A percentile compares a stretch with the other conserved stretches of the same genome.
These are phyloP conservation scores for Nannizzia gypsea DNA, from an alignment of 2,329 filamentous ascomycete species.

Conservation along the genomic window DNA sequence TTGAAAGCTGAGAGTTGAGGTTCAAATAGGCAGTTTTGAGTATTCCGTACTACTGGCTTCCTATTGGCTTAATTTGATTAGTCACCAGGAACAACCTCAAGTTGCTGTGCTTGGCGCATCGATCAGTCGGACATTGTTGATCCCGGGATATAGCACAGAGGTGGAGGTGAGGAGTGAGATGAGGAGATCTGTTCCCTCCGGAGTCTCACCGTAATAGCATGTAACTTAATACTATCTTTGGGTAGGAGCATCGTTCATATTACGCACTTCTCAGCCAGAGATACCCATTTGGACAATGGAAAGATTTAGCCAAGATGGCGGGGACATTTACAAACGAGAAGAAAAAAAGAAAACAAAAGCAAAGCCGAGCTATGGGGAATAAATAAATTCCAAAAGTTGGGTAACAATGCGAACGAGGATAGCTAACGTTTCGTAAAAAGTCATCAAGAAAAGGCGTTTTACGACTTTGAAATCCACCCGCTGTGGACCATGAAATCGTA, in stretches of 20 bases:
- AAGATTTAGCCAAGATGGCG: neutral
- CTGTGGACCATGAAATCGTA: conserved; percentile 92
- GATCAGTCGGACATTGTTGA: neutral
- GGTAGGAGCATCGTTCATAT: neutral
- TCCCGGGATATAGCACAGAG: neutral
- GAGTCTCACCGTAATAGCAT: no score
- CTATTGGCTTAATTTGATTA: no score
- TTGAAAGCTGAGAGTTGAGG: no score
- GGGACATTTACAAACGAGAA: neutral
- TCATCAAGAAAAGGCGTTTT: neutral
- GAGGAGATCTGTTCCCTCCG: neutral
- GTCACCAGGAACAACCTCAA: no score
- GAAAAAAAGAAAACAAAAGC: neutral
- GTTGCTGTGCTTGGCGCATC: no score
- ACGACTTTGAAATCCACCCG: conserved; percentile 84
- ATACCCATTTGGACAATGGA: neutral
- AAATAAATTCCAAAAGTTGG: neutral
- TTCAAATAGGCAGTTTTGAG: no score
- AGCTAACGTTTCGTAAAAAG: neutral
- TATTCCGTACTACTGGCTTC: no score
- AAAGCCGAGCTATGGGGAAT: neutral
- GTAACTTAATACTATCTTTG: neutral
- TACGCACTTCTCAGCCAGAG: neutral
- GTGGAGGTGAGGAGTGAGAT: neutral
- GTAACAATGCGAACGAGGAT: neutral